Conservation (phyloP, 768 basidiomycete genomes). For the Tremella fuciformis region DNA sequence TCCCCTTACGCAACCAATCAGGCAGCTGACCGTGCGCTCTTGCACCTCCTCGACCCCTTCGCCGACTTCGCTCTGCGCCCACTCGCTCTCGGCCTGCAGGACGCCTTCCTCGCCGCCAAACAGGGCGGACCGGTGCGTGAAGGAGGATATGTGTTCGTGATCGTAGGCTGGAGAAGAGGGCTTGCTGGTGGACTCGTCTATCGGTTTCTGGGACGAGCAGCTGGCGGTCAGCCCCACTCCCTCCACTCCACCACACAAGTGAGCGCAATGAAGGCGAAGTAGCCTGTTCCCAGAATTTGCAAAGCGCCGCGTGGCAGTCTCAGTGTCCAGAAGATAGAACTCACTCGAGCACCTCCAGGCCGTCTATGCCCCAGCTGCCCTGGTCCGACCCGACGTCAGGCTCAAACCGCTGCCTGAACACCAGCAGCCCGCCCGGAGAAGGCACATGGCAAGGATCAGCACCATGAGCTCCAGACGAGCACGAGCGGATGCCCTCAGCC, state of each 20-base stretch:
- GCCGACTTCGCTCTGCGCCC: constrained; percentile 50
- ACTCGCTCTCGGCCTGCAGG: constrained; percentile 39
- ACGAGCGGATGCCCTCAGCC: background rate
- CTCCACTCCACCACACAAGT: no score
- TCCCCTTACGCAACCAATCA: background rate
- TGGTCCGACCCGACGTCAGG: constrained; percentile 44
- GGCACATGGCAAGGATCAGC: constrained; percentile 41
- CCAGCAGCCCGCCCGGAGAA: constrained; percentile 41
- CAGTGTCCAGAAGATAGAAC: constrained; percentile 11
- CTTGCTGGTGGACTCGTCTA: background rate
- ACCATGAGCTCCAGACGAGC: background rate
- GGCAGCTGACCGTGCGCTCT: constrained; percentile 42
- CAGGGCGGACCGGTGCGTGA: constrained; percentile 29
- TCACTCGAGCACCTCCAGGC: constrained; percentile 45
- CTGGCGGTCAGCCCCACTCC: constrained; percentile 18
- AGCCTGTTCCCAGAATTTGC: no score
- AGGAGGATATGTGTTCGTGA: constrained; percentile 45
- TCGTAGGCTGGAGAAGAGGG: constrained; percentile 28
- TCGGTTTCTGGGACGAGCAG: constrained; percentile 20
- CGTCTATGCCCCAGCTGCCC: constrained; percentile 50
- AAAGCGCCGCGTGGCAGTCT: no score
- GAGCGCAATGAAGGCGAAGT: no score
- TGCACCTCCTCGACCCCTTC: constrained; percentile 51
- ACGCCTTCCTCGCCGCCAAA: constrained; percentile 37
- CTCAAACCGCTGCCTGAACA: constrained; percentile 48